These are phyloP conservation scores for Pichia nakasei DNA, from an alignment of 805 yeast species.

Conservation along the genomic window DNA sequence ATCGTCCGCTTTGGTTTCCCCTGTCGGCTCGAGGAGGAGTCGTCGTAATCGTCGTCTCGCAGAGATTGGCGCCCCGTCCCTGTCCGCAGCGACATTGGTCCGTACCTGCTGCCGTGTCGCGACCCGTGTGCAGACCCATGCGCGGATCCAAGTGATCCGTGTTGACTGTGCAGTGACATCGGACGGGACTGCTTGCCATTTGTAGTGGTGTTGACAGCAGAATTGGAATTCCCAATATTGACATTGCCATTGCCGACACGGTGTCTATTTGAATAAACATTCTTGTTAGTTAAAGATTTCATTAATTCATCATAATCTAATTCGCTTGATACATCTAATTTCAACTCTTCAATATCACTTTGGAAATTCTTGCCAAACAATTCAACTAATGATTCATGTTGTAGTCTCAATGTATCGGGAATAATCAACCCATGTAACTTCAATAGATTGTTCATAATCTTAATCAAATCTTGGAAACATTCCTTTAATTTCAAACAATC, in stretches of 20 bases:
- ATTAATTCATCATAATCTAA: conserved; percentile 13
- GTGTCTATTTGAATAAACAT: conserved; percentile 9
- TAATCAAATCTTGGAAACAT: conserved; percentile 61
- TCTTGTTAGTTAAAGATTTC: conserved; percentile 12
- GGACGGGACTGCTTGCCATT: neutral
- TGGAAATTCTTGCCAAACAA: conserved; percentile 60
- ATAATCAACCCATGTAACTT: conserved; percentile 60
- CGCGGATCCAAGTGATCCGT: neutral
- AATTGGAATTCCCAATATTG: conserved; percentile 4
- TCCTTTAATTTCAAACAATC: conserved; percentile 26
- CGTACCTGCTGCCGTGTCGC: conserved; percentile 3
- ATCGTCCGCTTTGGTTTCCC: neutral
- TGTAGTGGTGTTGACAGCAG: neutral
- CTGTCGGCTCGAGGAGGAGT: neutral
- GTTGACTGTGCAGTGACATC: neutral
- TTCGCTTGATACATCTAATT: conserved; percentile 22
- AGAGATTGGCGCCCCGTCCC: neutral
- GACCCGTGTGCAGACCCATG: neutral
- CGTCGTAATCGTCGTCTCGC: conserved; percentile 1
- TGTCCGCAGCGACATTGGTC: neutral
- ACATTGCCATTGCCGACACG: neutral
- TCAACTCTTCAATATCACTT: conserved; percentile 46
- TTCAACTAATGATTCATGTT: conserved; percentile 60
- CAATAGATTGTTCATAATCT: conserved; percentile 57
- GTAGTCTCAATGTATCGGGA: conserved; percentile 43